Evolutionary conservation across 306 rosid genomes (phyloP), one percentile per base, ranked within the genome.

Genomic region (Cucurbita maxima): DNA sequence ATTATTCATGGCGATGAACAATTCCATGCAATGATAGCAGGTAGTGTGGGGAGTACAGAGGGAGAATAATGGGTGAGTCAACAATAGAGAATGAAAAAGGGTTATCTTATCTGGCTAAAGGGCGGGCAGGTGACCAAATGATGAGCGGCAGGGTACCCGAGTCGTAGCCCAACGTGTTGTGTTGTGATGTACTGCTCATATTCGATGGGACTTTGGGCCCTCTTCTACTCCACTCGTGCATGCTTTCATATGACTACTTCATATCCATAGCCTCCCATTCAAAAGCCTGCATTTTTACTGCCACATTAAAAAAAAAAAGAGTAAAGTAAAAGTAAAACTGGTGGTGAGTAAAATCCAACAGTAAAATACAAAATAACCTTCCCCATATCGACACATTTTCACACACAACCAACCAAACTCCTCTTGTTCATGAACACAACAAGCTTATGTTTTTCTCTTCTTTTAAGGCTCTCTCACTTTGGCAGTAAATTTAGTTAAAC

Each of bases 171-270:
- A 67, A 67, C 41, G 71, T 41, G 70, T 40, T 5, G n/a, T 62
- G 70, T 30, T 44, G 48, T 44, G 48, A 44, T 66, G 53, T 5
- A 19, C 9, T 47, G 5, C 52, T 40, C 41, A 40, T 63, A 14
- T 40, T 9, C 18, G 51, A 10, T 43, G 52, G 19, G 1, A n/a
- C 10, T 64, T 10, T 43, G 71, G 72, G 72, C 45, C 72, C 72
- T 66, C 10, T 2, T 66, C 10, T 2, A 45, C 72, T 67, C 72
- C 72, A 67, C 72, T 67, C 72, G 72, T 67, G 72, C 72, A 67
- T 67, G 72, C 72, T 67, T 63, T 20, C 1, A 67, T 67, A 22
- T 67, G 20, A 67, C 71, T 18, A 64, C 36, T 41, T 11, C 71
- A 64, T 16, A 30, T 30, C 52, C 14, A 3, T 47, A 47, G 12